These are phyloP conservation scores for Pouteria glomerata DNA, from an alignment of 148 eudicot species.

Conservation along the genomic window DNA sequence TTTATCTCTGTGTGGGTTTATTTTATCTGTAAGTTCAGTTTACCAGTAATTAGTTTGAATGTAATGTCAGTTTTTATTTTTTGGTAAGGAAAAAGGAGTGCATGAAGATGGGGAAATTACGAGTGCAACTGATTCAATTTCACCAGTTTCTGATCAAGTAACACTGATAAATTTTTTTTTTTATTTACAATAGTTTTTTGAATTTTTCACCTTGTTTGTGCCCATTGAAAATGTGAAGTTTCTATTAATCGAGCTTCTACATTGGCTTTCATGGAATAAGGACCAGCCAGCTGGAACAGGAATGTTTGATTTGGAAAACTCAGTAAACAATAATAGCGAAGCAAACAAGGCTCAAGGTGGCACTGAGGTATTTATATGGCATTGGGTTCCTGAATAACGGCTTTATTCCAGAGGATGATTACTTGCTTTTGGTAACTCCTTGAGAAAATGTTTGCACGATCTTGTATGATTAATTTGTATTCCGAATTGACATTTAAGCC, in stretches of 20 bases:
- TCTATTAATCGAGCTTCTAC: background rate
- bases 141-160: conserved; percentile 33
- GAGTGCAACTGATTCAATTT: conserved; percentile 21
- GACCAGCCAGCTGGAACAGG: conserved; percentile 24
- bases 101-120: conserved; percentile 29
- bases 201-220: background rate
- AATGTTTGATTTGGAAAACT: conserved; percentile 28
- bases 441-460: background rate
- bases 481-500: background rate
- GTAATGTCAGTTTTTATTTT: conserved; percentile 9
- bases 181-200: background rate
- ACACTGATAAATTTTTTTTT: background rate
- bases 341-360: conserved; percentile 32
- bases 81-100: conserved; percentile 42
- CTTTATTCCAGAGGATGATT: background rate
- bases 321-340: conserved; percentile 22
- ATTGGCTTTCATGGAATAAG: conserved; percentile 16
- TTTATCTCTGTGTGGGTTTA: background rate
- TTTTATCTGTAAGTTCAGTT: background rate
- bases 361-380: conserved; percentile 36
- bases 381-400: background rate
- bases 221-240: background rate
- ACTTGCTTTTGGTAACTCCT: background rate
- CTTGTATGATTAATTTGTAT: background rate
- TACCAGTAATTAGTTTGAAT: background rate